Evolutionary conservation across 495 filamentous ascomycete genomes (phyloP).

Genomic region (Penicillium lividum): DNA sequence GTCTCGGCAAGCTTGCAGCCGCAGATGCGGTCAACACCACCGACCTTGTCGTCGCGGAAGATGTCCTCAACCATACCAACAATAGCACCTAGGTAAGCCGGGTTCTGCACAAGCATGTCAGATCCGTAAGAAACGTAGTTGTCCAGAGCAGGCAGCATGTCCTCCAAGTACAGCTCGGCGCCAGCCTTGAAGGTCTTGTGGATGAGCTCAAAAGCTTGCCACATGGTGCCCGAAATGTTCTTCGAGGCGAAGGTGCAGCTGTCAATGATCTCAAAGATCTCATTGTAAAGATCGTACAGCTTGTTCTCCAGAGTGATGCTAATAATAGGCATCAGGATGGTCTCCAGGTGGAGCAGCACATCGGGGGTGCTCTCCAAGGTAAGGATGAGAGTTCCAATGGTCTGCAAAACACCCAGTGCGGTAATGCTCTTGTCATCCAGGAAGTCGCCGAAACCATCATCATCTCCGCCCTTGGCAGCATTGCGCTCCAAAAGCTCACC

Average conservation of each 20-base stretch:
- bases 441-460: slow-evolving; percentile 82
- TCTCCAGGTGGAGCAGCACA: slow-evolving; percentile 89
- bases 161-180: slow-evolving; percentile 93
- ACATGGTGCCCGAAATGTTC: slow-evolving; percentile 93
- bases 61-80: slow-evolving; percentile 79
- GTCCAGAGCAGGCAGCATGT: slow-evolving; percentile 96
- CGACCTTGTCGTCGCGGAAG: slow-evolving; percentile 83
- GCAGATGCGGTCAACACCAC: slow-evolving; percentile 93
- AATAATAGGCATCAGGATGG: slow-evolving; percentile 95
- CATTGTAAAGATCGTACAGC: slow-evolving; percentile 94
- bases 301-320: slow-evolving; percentile 95
- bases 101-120: slow-evolving; percentile 74
- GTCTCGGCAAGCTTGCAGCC: slow-evolving; percentile 99
- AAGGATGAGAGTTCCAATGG: slow-evolving; percentile 94
- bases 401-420: slow-evolving; percentile 92
- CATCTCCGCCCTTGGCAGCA: slow-evolving; percentile 64
- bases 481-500: slow-evolving; percentile 87
- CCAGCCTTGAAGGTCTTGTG: slow-evolving; percentile 96
- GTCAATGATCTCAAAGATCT: slow-evolving; percentile 98
- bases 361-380: slow-evolving; percentile 96
- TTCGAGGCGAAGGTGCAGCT: slow-evolving; percentile 99
- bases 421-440: slow-evolving; percentile 98
- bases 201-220: slow-evolving; percentile 95
- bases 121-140: slow-evolving; percentile 94
- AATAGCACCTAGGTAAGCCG: slow-evolving; percentile 81